Evolutionary conservation across 1,284 basidiomycete genomes (phyloP).

Genomic region (Pterula multifida): DNA sequence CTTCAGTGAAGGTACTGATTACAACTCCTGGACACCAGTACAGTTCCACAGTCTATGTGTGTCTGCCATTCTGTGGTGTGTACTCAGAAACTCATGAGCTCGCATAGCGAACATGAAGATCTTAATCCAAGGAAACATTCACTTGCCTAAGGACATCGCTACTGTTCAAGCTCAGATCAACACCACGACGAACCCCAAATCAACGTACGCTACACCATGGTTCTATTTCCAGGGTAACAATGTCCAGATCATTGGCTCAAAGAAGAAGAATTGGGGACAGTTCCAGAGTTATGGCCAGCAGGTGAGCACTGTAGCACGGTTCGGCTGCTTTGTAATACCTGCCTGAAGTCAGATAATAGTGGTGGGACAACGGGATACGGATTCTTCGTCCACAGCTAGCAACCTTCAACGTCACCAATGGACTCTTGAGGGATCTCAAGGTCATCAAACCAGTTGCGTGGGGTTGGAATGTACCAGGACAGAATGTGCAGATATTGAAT

Average conservation of each 20-base stretch:
- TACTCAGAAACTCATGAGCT: background rate
- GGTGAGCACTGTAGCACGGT: conserved; percentile 22
- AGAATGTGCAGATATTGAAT: conserved; percentile 29
- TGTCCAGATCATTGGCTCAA: conserved; percentile 24
- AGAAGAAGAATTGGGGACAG: conserved; percentile 22
- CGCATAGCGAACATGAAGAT: conserved; percentile 28
- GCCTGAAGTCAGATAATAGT: background rate
- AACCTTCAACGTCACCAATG: conserved; percentile 33
- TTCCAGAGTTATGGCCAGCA: conserved; percentile 34
- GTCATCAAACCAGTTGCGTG: conserved; percentile 37
- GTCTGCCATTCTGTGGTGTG: background rate
- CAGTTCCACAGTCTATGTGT: background rate
- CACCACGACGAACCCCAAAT: conserved; percentile 20
- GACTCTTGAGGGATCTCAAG: conserved; percentile 27
- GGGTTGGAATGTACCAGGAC: conserved; percentile 32
- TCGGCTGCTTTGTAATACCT: background rate
- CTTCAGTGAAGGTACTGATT: background rate
- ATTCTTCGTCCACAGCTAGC: conserved; percentile 32
- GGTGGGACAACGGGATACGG: conserved; percentile 6
- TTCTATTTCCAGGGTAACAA: conserved; percentile 28
- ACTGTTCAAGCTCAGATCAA: conserved; percentile 26
- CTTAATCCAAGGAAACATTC: conserved; percentile 31
- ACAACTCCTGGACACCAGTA: background rate
- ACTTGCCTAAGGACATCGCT: conserved; percentile 29
- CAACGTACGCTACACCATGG: conserved; percentile 31